Base-by-base conservation (phyloP, 768 basidiomycete species). In the Amanita exitialis region DNA sequence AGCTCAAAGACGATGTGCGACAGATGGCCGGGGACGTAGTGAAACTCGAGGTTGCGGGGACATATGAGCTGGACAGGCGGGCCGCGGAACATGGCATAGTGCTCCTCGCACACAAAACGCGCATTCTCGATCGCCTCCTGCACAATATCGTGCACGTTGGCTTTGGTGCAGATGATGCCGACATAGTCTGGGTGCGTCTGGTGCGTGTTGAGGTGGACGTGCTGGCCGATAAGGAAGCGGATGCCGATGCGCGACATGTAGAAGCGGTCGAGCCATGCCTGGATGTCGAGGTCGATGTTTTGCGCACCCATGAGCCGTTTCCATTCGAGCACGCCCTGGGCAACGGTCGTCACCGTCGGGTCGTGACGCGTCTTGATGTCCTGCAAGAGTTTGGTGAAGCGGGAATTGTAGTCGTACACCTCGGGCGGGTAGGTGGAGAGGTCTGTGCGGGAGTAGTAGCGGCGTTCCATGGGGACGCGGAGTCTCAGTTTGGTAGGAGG, bases 101-200 rank as follows among this genome's bases (percentile, higher is more conserved):
- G 93, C 61, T 97, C 94, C 68, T 96, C 94, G 69, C 94, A 96
- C 21, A 89, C 86, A 62, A 83, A 89, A 15, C 86, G 82, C 5
- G 96, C 93, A 65, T 99, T 98, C 66, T 99, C 95, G 58, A 98
- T 97, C 0, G 95, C 90, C 73, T 99, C 96, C 61, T 90, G 86
- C n/a, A 95, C 85, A 56, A 97, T 96, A 61, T 98, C 93, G 59
- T 93, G 92, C 0, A 99, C 84, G 64, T 93, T 97, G 1, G 93
- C 86, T 61, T 88, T 76, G 2, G 90, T 97, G 66, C 92, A 96
- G 62, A 98, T 98, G 61, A 99, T 97, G 7, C 96, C 95, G 23
- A 99, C 96, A 61, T 93, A 95, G 63, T 92, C 86, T 44, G 76
- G 73, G 62, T 98, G 93, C 0, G 93, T 78, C 55, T 90, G 83